Base-by-base conservation (phyloP, 2,329 filamentous ascomycete genomes). In the Thelonectria rubi region DNA sequence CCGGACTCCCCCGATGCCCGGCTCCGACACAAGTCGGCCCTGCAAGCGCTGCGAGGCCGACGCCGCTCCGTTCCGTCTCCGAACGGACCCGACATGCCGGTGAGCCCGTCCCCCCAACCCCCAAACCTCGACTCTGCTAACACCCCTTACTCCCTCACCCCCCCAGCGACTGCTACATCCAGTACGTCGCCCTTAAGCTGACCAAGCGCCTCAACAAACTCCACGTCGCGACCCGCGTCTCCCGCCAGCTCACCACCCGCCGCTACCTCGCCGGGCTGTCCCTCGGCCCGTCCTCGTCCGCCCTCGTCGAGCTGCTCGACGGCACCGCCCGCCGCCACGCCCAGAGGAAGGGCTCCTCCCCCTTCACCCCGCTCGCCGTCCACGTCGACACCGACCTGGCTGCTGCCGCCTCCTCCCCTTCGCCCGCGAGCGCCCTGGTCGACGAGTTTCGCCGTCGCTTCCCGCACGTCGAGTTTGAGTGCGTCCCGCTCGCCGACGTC, bases 241-340 rank as follows among this genome's bases (percentile, higher is more conserved):
- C 73, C 48, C 66, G 72, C 55, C 72, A 75, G 60, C 75, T 71
- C 63, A 73, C 71, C 65, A 70, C 74, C 11, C 75, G 74, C 42
- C 72, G 73, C 54, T 85, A 97, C 49, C 80, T 97, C 17, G 80
- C 97, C 18, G 92, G 93, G 6, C 80, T 97, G 2, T 97, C 94
- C 0, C 89, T 93, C 70, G 94, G 95, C 1, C 81, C 91, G 1
- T 95, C 91, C 1, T 98, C 94, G 0, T 84, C 91, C 14, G 86
- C 88, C 14, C 81, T 99, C 45, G 81, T 97, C 30, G 86, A 94
- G 69, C 83, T 97, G 20, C 80, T 98, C 55, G 86, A 92, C 75
- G 80, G 84, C 62, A 91, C 93, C 72, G 81, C 91, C 47, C 81
- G 85, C 66, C 84, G 83, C 55, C 90, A 94, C 74, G 82, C 84